Conservation (phyloP, 2,329 filamentous ascomycete genomes). For the Xylariaceae sp. region DNA sequence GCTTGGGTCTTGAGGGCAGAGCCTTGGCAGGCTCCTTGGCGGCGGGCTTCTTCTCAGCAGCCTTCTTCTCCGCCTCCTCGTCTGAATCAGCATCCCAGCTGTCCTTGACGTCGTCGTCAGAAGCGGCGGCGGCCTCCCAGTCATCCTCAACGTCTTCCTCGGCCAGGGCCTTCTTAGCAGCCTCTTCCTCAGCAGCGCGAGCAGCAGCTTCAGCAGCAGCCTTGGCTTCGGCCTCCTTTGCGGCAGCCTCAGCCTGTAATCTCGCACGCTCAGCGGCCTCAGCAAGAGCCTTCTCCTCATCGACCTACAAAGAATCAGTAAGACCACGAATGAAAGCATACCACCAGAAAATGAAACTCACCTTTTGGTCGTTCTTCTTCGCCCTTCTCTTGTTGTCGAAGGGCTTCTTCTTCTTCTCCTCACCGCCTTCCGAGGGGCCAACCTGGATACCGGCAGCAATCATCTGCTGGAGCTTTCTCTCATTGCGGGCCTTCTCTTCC, state of each 20-base stretch:
- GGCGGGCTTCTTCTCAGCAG: constrained; percentile 12
- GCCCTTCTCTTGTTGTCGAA: constrained; percentile 75
- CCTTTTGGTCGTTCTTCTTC: constrained; percentile 51
- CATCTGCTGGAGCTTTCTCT: constrained; percentile 81
- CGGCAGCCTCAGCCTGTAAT: constrained; percentile 60
- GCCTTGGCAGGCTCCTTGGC: constrained; percentile 21
- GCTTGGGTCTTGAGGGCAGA: constrained; percentile 32
- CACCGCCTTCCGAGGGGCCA: constrained; percentile 50
- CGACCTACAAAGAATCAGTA: constrained; percentile 42
- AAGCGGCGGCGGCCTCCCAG: constrained; percentile 80
- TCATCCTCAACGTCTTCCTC: constrained; percentile 68
- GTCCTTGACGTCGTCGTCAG: constrained; percentile 77
- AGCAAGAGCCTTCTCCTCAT: constrained; percentile 72
- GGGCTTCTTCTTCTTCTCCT: constrained; percentile 69
- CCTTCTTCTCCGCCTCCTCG: constrained; percentile 55
- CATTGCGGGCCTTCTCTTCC: constrained; percentile 72
- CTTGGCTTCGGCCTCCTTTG: constrained; percentile 58
- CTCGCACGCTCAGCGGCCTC: constrained; percentile 71
- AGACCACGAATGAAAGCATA: background rate
- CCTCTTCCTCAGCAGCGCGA: constrained; percentile 49
- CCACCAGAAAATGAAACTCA: constrained; percentile 21
- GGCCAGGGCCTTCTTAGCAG: constrained; percentile 49
- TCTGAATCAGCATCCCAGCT: constrained; percentile 89
- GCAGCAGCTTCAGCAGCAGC: constrained; percentile 54
- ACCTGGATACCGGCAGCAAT: constrained; percentile 70